Evolutionary conservation across 306 rosid species (phyloP).

Genomic region (Mimosa pudica): DNA sequence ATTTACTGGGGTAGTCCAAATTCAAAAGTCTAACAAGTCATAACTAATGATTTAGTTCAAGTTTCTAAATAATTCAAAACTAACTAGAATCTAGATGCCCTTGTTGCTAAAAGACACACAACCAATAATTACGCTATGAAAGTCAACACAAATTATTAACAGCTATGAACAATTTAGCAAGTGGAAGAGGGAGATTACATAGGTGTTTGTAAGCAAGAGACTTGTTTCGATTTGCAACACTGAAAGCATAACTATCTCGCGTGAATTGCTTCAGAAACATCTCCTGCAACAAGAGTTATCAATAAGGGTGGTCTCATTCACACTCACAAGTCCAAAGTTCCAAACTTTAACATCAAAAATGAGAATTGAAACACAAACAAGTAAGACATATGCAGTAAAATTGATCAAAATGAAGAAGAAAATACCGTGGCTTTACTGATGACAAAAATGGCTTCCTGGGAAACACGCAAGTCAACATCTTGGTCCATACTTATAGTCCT

Average conservation of each 20-base stretch:
- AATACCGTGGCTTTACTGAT: slow-evolving; percentile 76
- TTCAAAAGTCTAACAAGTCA: not conserved
- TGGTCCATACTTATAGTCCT: slow-evolving; percentile 60
- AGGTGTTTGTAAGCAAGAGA: slow-evolving; percentile 73
- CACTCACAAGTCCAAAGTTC: not conserved
- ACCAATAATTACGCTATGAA: no score
- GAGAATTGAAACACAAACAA: not conserved
- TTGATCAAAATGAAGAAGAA: not conserved
- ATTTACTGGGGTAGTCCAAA: slow-evolving; percentile 25
- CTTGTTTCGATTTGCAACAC: slow-evolving; percentile 69
- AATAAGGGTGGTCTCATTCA: not conserved
- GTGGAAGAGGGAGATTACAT: slow-evolving; percentile 46
- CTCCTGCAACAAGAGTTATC: slow-evolving; percentile 57
- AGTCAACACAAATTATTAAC: not conserved
- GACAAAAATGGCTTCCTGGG: slow-evolving; percentile 67
- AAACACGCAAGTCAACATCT: slow-evolving; percentile 56
- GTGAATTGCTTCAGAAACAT: slow-evolving; percentile 72
- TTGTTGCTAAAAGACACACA: not conserved
- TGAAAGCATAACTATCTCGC: slow-evolving; percentile 53
- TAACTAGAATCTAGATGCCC: not conserved
- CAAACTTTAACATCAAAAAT: not conserved
- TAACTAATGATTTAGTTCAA: not conserved
- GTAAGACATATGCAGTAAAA: not conserved
- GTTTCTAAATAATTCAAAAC: not conserved
- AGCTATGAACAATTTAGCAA: not conserved